phyloP scores from a whole-genome alignment of 2,329 filamentous ascomycete genomes.

The Camillea tinctor region DNA sequence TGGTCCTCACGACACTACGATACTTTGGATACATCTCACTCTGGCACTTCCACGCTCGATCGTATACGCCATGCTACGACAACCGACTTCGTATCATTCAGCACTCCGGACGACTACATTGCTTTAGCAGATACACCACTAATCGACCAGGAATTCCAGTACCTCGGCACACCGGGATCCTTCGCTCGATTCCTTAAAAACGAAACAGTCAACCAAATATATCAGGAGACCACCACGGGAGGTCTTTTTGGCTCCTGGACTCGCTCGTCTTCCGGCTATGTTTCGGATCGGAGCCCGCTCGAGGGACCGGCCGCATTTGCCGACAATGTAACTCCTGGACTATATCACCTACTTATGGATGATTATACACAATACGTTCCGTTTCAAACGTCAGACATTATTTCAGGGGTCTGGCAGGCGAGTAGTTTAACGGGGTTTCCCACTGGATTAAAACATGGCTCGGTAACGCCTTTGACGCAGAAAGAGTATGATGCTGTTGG shows the following conservation, averaged over 20 bases:
- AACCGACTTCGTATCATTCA: slow-evolving; percentile 49
- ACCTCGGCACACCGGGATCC: slow-evolving; percentile 37
- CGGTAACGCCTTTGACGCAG: slow-evolving; percentile 43
- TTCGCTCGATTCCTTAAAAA: slow-evolving; percentile 52
- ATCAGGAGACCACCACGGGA: slow-evolving; percentile 42
- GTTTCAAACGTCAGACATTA: slow-evolving; percentile 41
- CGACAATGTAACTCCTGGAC: slow-evolving; percentile 34
- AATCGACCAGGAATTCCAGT: slow-evolving; percentile 50
- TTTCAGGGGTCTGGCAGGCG: slow-evolving; percentile 36
- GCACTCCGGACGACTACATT: slow-evolving; percentile 43
- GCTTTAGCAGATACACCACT: slow-evolving; percentile 40
- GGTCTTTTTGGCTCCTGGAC: slow-evolving; percentile 51
- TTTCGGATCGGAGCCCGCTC: slow-evolving; percentile 29
- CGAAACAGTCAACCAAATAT: slow-evolving; percentile 47
- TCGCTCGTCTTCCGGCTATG: slow-evolving; percentile 35
- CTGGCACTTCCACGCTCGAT: slow-evolving; percentile 39
- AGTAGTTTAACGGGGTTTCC: slow-evolving; percentile 39
- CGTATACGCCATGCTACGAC: slow-evolving; percentile 51
- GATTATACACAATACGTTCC: slow-evolving; percentile 45
- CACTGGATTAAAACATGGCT: slow-evolving; percentile 46
- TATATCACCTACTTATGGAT: slow-evolving; percentile 44
- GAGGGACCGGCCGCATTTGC: slow-evolving; percentile 40
- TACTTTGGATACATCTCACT: slow-evolving; percentile 43
- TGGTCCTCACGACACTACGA: slow-evolving; percentile 48
- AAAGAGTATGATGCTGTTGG: slow-evolving; percentile 38